Evolutionary conservation across 441 rosid species (phyloP).

Genomic region (Brassica hybrid): DNA sequence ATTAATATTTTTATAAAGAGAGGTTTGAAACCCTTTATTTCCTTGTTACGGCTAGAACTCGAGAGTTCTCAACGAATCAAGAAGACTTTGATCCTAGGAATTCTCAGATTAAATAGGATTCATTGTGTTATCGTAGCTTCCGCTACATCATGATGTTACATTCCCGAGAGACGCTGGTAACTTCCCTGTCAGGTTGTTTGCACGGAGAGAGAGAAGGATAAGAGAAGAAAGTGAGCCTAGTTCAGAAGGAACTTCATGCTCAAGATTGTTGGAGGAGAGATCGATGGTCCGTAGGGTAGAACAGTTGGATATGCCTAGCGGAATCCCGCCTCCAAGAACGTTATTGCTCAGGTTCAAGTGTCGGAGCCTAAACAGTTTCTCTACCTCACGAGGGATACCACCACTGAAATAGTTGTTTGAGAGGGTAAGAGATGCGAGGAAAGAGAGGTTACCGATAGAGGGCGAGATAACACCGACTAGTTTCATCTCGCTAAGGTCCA

Average conservation of each 20-base stretch:
- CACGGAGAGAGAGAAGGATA: neutral
- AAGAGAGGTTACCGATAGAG: neutral
- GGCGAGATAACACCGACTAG: neutral
- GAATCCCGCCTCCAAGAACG: neutral
- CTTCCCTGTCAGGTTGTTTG: neutral
- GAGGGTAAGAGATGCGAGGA: neutral
- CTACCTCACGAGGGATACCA: neutral
- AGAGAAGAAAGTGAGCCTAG: slow-evolving; percentile 13
- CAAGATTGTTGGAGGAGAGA: neutral
- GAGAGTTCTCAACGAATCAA: too few species aligned
- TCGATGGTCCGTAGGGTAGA: neutral
- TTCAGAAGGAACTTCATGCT: neutral
- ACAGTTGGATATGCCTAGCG: neutral
- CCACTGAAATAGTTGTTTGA: neutral
- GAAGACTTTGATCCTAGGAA: too few species aligned
- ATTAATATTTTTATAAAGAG: too few species aligned
- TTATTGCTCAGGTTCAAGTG: neutral
- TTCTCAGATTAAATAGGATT: too few species aligned
- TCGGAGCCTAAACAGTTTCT: neutral
- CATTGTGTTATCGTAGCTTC: too few species aligned
- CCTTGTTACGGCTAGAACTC: too few species aligned
- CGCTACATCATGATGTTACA: too few species aligned
- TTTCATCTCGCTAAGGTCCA: neutral
- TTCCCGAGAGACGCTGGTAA: neutral
- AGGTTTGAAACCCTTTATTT: too few species aligned